Conservation (phyloP, 192 early-diverging fungal genomes). For the Entomortierella beljakovae region DNA sequence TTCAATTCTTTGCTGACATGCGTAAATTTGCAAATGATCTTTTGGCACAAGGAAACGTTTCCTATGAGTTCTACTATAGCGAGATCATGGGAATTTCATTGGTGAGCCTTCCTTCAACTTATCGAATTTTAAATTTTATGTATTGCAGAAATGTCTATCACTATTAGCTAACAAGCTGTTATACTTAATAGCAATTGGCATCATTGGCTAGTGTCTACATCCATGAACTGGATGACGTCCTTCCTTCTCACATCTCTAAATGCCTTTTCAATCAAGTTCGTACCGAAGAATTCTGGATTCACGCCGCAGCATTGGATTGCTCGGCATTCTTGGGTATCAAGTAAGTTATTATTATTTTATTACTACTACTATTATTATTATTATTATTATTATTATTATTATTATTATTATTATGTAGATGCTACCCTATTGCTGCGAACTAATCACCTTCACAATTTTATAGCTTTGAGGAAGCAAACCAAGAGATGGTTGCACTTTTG, state of each 20-base stretch:
- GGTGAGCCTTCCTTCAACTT: slow-evolving; percentile 35
- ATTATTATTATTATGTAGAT: too few relatives aligned
- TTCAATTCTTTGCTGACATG: slow-evolving; percentile 68
- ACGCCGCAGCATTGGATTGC: slow-evolving; percentile 48
- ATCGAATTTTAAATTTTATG: background rate
- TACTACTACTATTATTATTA: background rate
- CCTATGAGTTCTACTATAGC: slow-evolving; percentile 59
- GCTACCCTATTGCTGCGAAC: background rate
- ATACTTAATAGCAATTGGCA: slow-evolving; percentile 57
- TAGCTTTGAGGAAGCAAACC: slow-evolving; percentile 47
- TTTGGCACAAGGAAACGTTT: slow-evolving; percentile 58
- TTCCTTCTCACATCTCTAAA: slow-evolving; percentile 59
- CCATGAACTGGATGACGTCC: slow-evolving; percentile 62
- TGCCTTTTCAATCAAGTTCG: slow-evolving; percentile 58
- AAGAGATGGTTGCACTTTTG: slow-evolving; percentile 58
- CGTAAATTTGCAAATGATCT: slow-evolving; percentile 57
- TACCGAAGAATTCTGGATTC: slow-evolving; percentile 57
- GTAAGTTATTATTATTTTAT: too few relatives aligned
- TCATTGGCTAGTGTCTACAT: slow-evolving; percentile 62
- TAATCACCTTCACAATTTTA: background rate
- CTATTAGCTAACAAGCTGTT: background rate
- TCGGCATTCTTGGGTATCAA: slow-evolving; percentile 48
- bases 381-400: background rate
- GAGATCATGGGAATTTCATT: slow-evolving; percentile 70
- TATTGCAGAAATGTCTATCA: background rate